Evolutionary conservation across 179 eudicot species (phyloP).

Genomic region (Pouteria campechiana): DNA sequence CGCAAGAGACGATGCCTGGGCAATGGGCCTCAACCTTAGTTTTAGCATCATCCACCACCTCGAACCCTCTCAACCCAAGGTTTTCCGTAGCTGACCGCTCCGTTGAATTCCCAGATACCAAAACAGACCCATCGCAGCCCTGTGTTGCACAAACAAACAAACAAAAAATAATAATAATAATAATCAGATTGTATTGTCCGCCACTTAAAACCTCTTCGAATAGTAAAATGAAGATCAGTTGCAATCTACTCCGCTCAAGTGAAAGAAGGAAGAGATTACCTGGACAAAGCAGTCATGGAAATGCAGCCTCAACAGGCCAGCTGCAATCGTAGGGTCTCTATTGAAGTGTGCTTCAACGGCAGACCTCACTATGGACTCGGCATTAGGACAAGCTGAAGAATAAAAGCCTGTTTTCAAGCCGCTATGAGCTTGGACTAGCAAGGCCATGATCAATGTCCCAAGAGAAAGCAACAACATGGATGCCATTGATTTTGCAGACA

Average conservation of each 20-base stretch:
- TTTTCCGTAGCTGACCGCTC: slow-evolving; percentile 44
- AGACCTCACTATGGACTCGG: slow-evolving; percentile 41
- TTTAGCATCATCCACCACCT: slow-evolving; percentile 70
- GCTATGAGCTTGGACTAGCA: slow-evolving; percentile 21
- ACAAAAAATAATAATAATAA: background rate
- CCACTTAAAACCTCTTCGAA: too few relatives aligned
- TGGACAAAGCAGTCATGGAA: slow-evolving; percentile 83
- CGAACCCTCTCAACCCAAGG: slow-evolving; percentile 49
- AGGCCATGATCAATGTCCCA: background rate
- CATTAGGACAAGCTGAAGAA: slow-evolving; percentile 41
- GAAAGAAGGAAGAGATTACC: slow-evolving; percentile 16
- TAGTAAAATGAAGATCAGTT: too few relatives aligned
- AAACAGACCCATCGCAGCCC: slow-evolving; percentile 73
- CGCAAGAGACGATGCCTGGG: slow-evolving; percentile 71
- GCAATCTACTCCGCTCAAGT: too few relatives aligned
- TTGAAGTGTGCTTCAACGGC: slow-evolving; percentile 36
- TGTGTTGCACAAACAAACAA: slow-evolving; percentile 3
- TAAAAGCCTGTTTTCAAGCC: slow-evolving; percentile 29
- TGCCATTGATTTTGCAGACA: slow-evolving; percentile 3
- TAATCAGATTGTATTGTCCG: background rate
- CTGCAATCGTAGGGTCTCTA: slow-evolving; percentile 47
- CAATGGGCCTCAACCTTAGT: slow-evolving; percentile 45
- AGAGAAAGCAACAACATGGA: background rate
- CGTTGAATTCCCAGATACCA: slow-evolving; percentile 36
- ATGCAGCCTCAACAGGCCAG: slow-evolving; percentile 61